Percentiles rank a stretch among this genome's conserved stretches.
phyloP scores from a whole-genome alignment of 257 asterid genomes.

The Nicotiana benthamiana region DNA sequence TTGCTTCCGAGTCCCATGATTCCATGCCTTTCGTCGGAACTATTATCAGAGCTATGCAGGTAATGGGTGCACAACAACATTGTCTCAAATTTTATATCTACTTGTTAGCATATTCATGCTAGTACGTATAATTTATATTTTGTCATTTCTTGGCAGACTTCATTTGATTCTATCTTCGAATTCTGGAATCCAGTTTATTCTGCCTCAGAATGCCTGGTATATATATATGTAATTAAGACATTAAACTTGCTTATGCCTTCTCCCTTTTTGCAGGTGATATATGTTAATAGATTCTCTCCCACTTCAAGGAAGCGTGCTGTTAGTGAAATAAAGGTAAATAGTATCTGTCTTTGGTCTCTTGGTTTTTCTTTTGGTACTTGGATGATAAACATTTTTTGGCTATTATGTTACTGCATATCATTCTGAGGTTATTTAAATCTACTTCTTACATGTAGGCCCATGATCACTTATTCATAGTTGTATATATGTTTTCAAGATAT shows the following conservation, averaged over 20 bases:
- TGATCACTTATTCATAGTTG: background rate
- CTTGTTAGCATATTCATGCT: background rate
- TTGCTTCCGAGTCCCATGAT: conserved; percentile 90
- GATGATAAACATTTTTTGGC: background rate
- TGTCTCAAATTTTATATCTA: background rate
- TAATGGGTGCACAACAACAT: conserved; percentile 17
- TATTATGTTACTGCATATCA: background rate
- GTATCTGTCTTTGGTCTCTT: conserved; percentile 15
- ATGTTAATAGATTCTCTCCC: conserved; percentile 85
- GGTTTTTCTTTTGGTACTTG: background rate
- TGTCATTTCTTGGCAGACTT: background rate
- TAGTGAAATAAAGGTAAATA: conserved; percentile 88
- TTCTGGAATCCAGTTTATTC: background rate
- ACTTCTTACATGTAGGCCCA: background rate
- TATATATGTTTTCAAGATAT: background rate
- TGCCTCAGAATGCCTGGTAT: conserved; percentile 3
- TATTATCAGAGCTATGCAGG: conserved; percentile 99
- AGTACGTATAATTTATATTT: background rate
- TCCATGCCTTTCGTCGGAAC: conserved; percentile 98
- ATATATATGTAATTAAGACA: conserved; percentile 3
- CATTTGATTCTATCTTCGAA: background rate
- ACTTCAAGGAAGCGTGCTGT: conserved; percentile 87
- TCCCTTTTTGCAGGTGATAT: conserved; percentile 58
- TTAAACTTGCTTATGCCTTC: conserved; percentile 7
- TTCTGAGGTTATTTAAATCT: background rate